phyloP scores from a whole-genome alignment of 441 rosid species.

The Sinapis alba region DNA sequence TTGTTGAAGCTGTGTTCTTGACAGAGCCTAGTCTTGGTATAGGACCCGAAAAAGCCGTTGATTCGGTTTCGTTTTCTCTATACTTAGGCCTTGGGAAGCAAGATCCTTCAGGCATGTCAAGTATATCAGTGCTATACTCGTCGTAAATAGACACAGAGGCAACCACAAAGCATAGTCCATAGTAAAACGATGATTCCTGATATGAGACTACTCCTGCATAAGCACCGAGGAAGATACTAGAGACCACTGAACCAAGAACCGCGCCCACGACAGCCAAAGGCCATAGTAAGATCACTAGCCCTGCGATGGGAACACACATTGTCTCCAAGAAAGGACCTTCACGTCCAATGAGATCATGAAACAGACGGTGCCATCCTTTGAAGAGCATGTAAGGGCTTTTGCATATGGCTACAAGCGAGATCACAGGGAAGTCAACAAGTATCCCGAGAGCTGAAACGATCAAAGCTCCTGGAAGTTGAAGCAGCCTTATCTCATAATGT shows the following conservation, averaged over 20 bases:
- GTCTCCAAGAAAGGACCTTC: constrained; percentile 97
- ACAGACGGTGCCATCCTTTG: constrained; percentile 87
- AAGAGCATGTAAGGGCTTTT: constrained; percentile 87
- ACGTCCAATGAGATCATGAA: constrained; percentile 83
- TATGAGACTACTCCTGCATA: constrained; percentile 78
- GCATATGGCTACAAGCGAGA: constrained; percentile 66
- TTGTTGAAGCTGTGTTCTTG: constrained; percentile 42
- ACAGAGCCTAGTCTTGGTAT: constrained; percentile 49
- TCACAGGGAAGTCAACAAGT: constrained; percentile 57
- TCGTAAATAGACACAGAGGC: constrained; percentile 77
- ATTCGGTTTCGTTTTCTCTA: constrained; percentile 38
- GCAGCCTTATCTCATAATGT: constrained; percentile 70
- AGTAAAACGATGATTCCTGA: constrained; percentile 87
- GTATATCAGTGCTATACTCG: constrained; percentile 83
- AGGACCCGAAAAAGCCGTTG: constrained; percentile 43
- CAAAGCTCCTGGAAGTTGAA: constrained; percentile 62
- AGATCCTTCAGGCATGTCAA: constrained; percentile 85
- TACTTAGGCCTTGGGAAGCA: constrained; percentile 87
- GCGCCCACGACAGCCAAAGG: constrained; percentile 86
- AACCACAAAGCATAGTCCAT: constrained; percentile 66
- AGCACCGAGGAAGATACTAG: constrained; percentile 79
- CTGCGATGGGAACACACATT: constrained; percentile 90
- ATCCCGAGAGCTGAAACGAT: constrained; percentile 59
- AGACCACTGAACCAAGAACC: constrained; percentile 63
- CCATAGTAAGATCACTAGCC: constrained; percentile 85